Base-by-base conservation (phyloP, 2,329 filamentous ascomycete genomes). In the Pseudocercospora crystallina region DNA sequence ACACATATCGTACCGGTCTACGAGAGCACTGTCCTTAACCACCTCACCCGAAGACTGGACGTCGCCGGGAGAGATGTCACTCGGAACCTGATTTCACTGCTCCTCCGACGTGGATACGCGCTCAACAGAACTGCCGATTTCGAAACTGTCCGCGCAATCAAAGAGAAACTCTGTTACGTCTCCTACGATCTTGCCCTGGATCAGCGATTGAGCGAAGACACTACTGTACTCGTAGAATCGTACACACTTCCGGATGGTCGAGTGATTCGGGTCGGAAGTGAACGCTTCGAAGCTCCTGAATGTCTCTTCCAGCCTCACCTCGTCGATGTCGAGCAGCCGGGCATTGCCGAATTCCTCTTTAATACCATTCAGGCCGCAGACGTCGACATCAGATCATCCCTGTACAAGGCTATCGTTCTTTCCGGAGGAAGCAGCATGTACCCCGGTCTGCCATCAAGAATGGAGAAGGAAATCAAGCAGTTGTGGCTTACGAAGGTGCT, bases 361-460 rank as follows among this genome's bases (percentile, higher is more conserved):
- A 96, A 99, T 78, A 99, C 92, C 14, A 99, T 99, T 67, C 94
- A 97, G 74, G 78, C 88, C 7, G 91, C 94, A 55, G 94, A 97
- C 63, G 90, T 99, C 47, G 94, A 99, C 69, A 90, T 99, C 38
- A 86, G 94, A 58, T 86, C 87, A 45, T 95, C 90, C 57, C 79
- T 99, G 54, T 99, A 94, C 82, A 96, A 96, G 79, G 94, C 94
- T 10, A 92, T 99, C 65, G 94, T 99, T 54, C 81, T 99, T 47
- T 96, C 90, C 36, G 94, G 94, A 60, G 94, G 94, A 61, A 95
- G 89, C 79, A 95, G 89, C 84, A 99, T 99, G 94, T 99, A 99
- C 73, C 94, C 94, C 0, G 94, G 94, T 53, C 80, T 99, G 60
- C 94, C 94, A 5, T 96, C 90, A 54, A 83, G 94, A 58, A 76